These are phyloP conservation scores for Tylopilus felleus DNA, from an alignment of 768 basidiomycete species.

Conservation along the genomic window DNA sequence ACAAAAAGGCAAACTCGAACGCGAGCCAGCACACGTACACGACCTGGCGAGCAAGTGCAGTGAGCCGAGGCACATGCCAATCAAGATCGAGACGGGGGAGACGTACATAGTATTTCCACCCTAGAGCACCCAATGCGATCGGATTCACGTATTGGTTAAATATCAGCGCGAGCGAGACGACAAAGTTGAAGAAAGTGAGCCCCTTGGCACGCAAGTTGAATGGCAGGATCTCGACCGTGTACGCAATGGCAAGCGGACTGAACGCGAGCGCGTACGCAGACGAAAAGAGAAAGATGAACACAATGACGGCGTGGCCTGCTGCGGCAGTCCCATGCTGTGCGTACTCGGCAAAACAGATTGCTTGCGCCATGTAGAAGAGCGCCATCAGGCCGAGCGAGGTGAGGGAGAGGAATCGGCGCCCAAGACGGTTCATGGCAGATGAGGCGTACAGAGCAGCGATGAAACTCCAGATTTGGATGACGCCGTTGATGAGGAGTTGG, in stretches of 20 bases:
- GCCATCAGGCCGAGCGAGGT: slow-evolving; percentile 54
- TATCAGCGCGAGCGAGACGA: slow-evolving; percentile 61
- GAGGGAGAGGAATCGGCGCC: slow-evolving; percentile 66
- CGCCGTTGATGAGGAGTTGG: slow-evolving; percentile 60
- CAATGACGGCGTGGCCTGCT: slow-evolving; percentile 48
- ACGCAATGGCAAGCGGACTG: slow-evolving; percentile 63
- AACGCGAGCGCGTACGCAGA: slow-evolving; percentile 67
- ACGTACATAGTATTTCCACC: slow-evolving; percentile 47
- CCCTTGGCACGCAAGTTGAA: slow-evolving; percentile 79
- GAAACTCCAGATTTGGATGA: slow-evolving; percentile 46
- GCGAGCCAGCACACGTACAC: slow-evolving; percentile 24
- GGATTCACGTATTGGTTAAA: slow-evolving; percentile 84
- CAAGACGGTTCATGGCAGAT: slow-evolving; percentile 51
- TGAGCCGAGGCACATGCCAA: not conserved
- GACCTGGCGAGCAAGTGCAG: slow-evolving; percentile 1
- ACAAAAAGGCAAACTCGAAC: slow-evolving; percentile 10
- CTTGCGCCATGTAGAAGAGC: slow-evolving; percentile 65
- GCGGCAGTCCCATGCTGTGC: slow-evolving; percentile 37
- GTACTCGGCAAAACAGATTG: slow-evolving; percentile 60
- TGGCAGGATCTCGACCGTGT: slow-evolving; percentile 76
- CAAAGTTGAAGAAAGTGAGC: slow-evolving; percentile 70
- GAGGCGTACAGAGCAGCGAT: slow-evolving; percentile 14
- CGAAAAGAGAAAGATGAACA: slow-evolving; percentile 58
- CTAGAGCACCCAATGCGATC: slow-evolving; percentile 54
- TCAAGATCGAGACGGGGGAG: not conserved